Conservation (phyloP, 176 grass and related monocot species). For the Dactylis glomerata region DNA sequence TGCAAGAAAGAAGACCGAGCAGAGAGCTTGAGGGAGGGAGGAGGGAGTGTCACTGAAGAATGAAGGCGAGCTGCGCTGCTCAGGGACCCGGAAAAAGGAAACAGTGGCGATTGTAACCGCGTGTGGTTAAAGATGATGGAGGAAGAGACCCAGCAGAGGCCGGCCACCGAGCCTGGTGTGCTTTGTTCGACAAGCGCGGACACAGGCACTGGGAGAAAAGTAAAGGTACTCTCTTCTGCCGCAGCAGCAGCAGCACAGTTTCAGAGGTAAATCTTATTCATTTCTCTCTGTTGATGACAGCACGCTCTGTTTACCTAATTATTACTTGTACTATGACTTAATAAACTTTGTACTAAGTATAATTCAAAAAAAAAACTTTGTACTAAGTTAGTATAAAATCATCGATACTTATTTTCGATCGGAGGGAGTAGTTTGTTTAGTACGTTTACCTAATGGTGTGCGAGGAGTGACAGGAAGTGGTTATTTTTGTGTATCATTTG, state of each 20-base stretch:
- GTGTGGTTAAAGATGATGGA: conserved; percentile 32
- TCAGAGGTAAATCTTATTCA: conserved; percentile 26
- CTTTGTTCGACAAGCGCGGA: conserved; percentile 12
- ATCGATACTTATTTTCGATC: too few species aligned
- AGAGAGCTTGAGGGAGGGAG: conserved; percentile 8
- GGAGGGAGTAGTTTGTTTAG: neutral
- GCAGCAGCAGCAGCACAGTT: conserved; percentile 31
- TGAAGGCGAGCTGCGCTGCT: conserved; percentile 16
- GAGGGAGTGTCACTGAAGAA: neutral
- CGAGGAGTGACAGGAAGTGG: neutral
- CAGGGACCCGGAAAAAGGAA: conserved; percentile 54
- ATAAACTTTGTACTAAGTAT: too few species aligned
- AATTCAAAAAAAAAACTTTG: too few species aligned
- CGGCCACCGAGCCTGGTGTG: neutral
- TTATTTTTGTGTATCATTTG: neutral
- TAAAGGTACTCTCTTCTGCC: conserved; percentile 29
- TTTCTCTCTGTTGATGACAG: neutral
- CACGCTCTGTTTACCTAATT: neutral
- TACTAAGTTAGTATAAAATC: too few species aligned
- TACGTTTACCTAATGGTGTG: neutral
- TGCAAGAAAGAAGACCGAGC: conserved; percentile 33
- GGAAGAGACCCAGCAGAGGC: neutral
- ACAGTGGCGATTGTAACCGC: conserved; percentile 28
- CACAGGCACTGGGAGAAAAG: conserved; percentile 4
- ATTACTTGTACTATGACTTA: neutral